phyloP scores from a whole-genome alignment of 441 rosid genomes.

The Populus hybrid region DNA sequence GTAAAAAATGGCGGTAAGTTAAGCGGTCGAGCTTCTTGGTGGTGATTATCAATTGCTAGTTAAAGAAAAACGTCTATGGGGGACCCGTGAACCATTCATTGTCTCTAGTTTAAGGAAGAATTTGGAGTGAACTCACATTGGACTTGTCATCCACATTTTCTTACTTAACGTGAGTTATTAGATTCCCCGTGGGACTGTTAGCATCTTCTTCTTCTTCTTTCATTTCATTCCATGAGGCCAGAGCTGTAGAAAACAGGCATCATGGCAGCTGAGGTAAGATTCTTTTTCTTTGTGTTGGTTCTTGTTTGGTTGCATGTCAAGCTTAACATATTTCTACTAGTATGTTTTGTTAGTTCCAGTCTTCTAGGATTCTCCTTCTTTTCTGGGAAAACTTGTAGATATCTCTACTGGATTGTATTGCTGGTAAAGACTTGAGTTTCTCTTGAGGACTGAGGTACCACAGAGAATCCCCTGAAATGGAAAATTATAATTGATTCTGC shows the following conservation, averaged over 20 bases:
- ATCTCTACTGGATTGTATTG: not conserved
- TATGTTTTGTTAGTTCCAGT: not conserved
- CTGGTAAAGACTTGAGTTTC: not conserved
- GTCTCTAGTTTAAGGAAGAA: slow-evolving; percentile 25
- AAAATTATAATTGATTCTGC: not conserved
- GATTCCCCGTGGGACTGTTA: not conserved
- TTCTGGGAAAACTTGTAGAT: not conserved
- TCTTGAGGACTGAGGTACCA: not conserved
- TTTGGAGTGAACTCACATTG: not conserved
- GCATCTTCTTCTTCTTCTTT: not conserved
- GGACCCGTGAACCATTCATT: slow-evolving; percentile 28
- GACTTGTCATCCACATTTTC: slow-evolving; percentile 11
- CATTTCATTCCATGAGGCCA: slow-evolving; percentile 2
- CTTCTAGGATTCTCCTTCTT: not conserved
- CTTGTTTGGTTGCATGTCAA: not conserved
- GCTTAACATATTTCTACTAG: not conserved
- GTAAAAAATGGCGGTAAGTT: slow-evolving; percentile 4
- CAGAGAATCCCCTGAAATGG: slow-evolving; percentile 1
- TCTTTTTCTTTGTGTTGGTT: not conserved
- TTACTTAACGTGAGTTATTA: not conserved
- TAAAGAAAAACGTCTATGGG: slow-evolving; percentile 11
- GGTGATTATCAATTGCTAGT: slow-evolving; percentile 13
- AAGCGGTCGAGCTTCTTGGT: not conserved
- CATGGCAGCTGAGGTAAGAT: not conserved
- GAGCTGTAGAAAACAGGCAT: slow-evolving; percentile 25